Evolutionary conservation across 805 yeast genomes (phyloP), one percentile per base, ranked within the genome.

Genomic region (Ogataea paraovalis): DNA sequence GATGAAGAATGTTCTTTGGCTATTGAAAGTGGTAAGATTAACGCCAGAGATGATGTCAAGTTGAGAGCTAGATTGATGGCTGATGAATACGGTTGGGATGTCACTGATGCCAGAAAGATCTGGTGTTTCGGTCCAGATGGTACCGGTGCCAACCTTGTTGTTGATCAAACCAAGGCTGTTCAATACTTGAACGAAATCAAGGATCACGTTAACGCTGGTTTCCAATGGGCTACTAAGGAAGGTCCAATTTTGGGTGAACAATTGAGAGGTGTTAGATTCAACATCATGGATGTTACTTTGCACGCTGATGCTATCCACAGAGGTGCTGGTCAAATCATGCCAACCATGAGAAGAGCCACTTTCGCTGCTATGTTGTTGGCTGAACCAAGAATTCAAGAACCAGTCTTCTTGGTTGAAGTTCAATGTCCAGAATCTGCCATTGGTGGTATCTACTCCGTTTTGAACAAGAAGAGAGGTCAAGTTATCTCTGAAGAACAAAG

Each of bases 71-170:
- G 98, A 85, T 68, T 88, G 72, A 81, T 92, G 83, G 98, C 98
- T 72, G 98, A 92, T 74, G 96, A 94, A 74, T 94, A 76, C 85
- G 97, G 92, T 65, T 92, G 99, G 99, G 98, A 92, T 73, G 97
- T 94, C 73, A 83, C 97, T 65, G 99, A 92, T 72, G 99, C 97
- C 78, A 91, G 99, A 87, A 92, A 94, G 94, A 94, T 92, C 72
- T 92, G 99, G 99, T 89, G 97, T 87, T 92, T 92, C 90, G 99
- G 99, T 81, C 98, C 99, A 73, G 99, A 92, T 72, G 97, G 97
- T 78, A 84, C 80, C 74, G 99, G 99, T 79, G 91, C 99, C 69
- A 92, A 92, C 82, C 76, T 94, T 71, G 97, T 92, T 71, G 96
- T 92, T 76, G 99, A 92, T 82, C 97, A 91, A 80, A 92, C 98